These are phyloP conservation scores for Solanum chiquidenum DNA, from an alignment of 257 asterid genomes.

Conservation along the genomic window DNA sequence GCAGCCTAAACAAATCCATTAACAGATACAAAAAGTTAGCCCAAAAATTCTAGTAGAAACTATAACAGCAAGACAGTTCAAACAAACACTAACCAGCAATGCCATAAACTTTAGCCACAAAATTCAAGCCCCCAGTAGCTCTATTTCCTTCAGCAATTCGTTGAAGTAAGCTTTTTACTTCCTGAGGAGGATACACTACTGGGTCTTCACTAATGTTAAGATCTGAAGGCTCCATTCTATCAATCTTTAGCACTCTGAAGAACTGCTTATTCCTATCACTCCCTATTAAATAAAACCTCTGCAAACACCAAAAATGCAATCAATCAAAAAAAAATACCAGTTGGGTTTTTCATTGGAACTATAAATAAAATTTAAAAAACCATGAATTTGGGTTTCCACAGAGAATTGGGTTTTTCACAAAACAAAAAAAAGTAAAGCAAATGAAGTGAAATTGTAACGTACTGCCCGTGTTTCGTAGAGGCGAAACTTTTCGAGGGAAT, in stretches of 20 bases:
- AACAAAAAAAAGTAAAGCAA: background rate
- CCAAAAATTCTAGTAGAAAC: background rate
- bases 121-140: conserved; percentile 89
- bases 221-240: conserved; percentile 93
- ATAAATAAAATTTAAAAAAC: background rate
- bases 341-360: conserved; percentile 32
- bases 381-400: background rate
- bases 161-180: conserved; percentile 86
- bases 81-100: conserved; percentile 64
- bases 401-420: background rate
- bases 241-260: conserved; percentile 85
- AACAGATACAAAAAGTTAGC: background rate
- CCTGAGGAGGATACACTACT: conserved; percentile 85
- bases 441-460: background rate
- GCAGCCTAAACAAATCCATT: conserved; percentile 51
- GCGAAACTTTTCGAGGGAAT: conserved; percentile 93
- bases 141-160: conserved; percentile 94
- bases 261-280: conserved; percentile 81
- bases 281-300: conserved; percentile 96
- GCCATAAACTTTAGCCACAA: conserved; percentile 95
- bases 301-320: background rate
- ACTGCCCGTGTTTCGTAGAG: conserved; percentile 41
- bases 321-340: conserved; percentile 36
- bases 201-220: conserved; percentile 95
- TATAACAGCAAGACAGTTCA: background rate